phyloP scores from a whole-genome alignment of 108 stramenopile species.

The Conticribra weissflogii region DNA sequence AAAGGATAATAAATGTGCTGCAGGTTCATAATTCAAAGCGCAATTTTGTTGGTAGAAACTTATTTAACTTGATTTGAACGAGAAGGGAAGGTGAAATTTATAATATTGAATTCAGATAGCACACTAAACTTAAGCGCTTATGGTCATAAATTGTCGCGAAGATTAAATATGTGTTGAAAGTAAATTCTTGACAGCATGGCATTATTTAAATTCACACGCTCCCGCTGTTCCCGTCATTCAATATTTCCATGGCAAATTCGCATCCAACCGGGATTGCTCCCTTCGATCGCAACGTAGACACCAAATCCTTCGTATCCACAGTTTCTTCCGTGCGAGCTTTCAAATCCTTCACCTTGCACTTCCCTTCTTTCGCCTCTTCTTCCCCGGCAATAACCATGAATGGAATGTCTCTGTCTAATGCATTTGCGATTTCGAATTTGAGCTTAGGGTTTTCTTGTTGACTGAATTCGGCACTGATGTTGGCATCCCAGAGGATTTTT shows the following conservation, averaged over 20 bases:
- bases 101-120: no score
- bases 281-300: slow-evolving; percentile 54
- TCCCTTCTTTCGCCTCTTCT: slow-evolving; percentile 78
- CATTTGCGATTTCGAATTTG: slow-evolving; percentile 78
- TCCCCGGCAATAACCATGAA: slow-evolving; percentile 91
- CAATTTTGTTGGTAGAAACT: no score
- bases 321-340: slow-evolving; percentile 70
- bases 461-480: slow-evolving; percentile 86
- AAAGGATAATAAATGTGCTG: no score
- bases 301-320: slow-evolving; percentile 48
- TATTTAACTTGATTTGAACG: no score
- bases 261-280: slow-evolving; percentile 70
- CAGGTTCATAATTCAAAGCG: no score
- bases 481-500: slow-evolving; percentile 79
- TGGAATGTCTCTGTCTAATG: slow-evolving; percentile 81
- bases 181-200: no score
- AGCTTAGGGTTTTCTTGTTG: slow-evolving; percentile 87
- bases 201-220: background rate
- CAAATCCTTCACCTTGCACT: slow-evolving; percentile 87
- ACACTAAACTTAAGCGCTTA: no score
- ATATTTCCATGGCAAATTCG: slow-evolving; percentile 61
- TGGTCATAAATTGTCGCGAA: no score
- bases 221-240: slow-evolving; percentile 18
- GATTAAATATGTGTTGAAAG: no score
- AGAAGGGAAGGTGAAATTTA: no score